phyloP scores from a whole-genome alignment of 768 basidiomycete genomes.

The Hericium coralloides region DNA sequence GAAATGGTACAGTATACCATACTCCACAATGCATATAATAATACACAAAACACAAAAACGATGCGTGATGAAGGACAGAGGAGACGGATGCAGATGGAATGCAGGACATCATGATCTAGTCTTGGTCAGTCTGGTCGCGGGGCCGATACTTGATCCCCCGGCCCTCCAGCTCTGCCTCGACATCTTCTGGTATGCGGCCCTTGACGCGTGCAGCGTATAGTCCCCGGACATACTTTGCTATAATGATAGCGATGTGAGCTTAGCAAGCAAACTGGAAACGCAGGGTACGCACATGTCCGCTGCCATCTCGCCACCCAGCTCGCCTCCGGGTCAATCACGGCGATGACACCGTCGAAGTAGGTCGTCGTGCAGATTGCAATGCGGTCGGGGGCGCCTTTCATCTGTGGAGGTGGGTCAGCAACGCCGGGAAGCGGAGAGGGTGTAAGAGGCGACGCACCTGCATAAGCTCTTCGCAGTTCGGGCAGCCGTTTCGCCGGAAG shows the following conservation, averaged over 20 bases:
- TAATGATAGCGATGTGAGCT: background rate
- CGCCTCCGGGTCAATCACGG: conserved; percentile 74
- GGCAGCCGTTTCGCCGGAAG: conserved; percentile 82
- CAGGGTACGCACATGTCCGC: conserved; percentile 60
- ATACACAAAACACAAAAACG: background rate
- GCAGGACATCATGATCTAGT: conserved; percentile 30
- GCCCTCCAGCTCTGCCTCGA: conserved; percentile 70
- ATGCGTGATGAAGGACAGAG: background rate
- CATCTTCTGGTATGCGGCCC: conserved; percentile 78
- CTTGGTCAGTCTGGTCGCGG: conserved; percentile 70
- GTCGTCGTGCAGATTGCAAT: conserved; percentile 84
- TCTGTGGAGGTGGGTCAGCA: conserved; percentile 34
- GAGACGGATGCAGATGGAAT: background rate
- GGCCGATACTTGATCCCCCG: conserved; percentile 81
- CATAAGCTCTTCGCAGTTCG: conserved; percentile 94
- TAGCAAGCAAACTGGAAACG: background rate
- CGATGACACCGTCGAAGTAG: conserved; percentile 87
- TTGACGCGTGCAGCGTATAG: conserved; percentile 91
- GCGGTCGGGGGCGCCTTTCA: conserved; percentile 81
- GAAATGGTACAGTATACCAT: background rate
- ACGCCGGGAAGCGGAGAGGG: background rate
- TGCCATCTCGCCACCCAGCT: conserved; percentile 99
- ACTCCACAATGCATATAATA: background rate
- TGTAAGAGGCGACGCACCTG: conserved; percentile 45
- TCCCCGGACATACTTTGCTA: conserved; percentile 85